These are phyloP conservation scores for Taxillus chinensis DNA, from an alignment of 164 flowering plant species.

Conservation along the genomic window DNA sequence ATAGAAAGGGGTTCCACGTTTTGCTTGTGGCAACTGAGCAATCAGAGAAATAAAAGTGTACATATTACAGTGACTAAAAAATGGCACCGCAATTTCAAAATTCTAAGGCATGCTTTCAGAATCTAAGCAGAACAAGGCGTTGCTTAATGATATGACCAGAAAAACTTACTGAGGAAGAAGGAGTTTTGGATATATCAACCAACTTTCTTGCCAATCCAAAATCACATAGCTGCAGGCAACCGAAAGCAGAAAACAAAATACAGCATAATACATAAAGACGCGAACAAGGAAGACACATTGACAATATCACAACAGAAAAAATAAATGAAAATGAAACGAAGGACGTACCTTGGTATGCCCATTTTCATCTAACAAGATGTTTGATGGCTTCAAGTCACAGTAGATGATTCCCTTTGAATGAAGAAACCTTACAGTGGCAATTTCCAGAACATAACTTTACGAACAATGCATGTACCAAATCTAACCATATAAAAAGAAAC, in stretches of 20 bases:
- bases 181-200: constrained; percentile 64
- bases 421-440: constrained; percentile 49
- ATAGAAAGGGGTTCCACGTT: constrained; percentile 94
- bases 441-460: constrained; percentile 5
- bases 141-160: neutral
- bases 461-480: constrained; percentile 5
- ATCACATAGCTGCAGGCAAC: constrained; percentile 71
- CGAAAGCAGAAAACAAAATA: constrained; percentile 3
- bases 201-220: constrained; percentile 85
- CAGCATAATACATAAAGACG: neutral
- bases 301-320: neutral
- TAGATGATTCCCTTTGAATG: constrained; percentile 80
- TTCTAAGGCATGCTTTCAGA: neutral
- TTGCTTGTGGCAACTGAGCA: constrained; percentile 77
- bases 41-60: neutral
- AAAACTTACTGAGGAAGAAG: constrained; percentile 59
- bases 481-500: neutral
- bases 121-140: neutral
- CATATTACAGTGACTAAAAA: neutral
- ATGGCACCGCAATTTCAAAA: neutral
- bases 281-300: neutral
- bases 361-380: constrained; percentile 87
- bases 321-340: neutral
- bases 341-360: constrained; percentile 71
- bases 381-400: constrained; percentile 94